Conservation (phyloP, 2,329 filamentous ascomycete species). For the Chalara sp. region DNA sequence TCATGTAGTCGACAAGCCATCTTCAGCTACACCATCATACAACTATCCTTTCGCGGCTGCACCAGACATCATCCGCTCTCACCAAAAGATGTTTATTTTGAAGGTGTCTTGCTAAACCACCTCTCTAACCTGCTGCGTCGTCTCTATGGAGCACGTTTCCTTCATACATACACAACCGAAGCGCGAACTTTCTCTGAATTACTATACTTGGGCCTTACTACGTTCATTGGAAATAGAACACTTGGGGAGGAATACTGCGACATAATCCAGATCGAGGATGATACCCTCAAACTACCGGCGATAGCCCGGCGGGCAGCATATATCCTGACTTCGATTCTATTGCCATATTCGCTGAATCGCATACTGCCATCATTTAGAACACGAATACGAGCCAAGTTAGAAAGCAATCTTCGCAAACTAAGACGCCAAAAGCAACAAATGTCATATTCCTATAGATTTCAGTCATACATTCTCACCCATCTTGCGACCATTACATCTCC, state of each 20-base stretch:
- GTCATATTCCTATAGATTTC: slow-evolving; percentile 35
- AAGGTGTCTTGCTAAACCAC: slow-evolving; percentile 71
- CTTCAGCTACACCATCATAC: slow-evolving; percentile 35
- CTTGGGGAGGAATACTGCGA: slow-evolving; percentile 98
- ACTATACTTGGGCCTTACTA: slow-evolving; percentile 85
- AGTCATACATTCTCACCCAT: slow-evolving; percentile 71
- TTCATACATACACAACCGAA: slow-evolving; percentile 77
- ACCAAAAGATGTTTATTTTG: slow-evolving; percentile 94
- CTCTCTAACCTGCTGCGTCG: slow-evolving; percentile 75
- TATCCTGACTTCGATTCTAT: slow-evolving; percentile 57
- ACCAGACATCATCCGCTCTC: slow-evolving; percentile 90
- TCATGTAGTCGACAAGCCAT: slow-evolving; percentile 6
- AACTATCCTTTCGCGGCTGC: slow-evolving; percentile 78
- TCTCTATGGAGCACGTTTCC: slow-evolving; percentile 76
- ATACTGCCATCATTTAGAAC: slow-evolving; percentile 57
- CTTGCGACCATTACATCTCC: slow-evolving; percentile 75
- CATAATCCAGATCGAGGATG: slow-evolving; percentile 77
- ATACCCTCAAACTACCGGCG: slow-evolving; percentile 38
- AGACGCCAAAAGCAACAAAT: slow-evolving; percentile 23
- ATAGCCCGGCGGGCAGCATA: slow-evolving; percentile 47
- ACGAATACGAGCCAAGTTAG: slow-evolving; percentile 52
- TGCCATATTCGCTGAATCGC: slow-evolving; percentile 62
- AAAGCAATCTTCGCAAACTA: slow-evolving; percentile 25
- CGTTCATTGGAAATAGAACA: slow-evolving; percentile 84
- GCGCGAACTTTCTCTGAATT: slow-evolving; percentile 74